Base-by-base conservation (phyloP, 169 alveolate species). In the Theileria annulata region DNA sequence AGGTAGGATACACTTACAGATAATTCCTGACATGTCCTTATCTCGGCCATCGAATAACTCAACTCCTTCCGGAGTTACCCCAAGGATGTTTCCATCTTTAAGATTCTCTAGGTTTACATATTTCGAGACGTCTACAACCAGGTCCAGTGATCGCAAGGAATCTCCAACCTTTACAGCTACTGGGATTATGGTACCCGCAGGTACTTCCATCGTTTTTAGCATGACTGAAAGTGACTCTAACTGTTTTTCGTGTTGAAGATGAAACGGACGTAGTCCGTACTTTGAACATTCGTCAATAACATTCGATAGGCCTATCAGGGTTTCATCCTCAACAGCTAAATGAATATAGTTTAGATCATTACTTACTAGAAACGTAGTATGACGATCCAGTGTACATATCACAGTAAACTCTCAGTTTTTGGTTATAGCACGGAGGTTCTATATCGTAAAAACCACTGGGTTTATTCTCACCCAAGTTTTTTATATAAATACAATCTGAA, bases 391-490 rank as follows among this genome's bases (percentile, higher is more conserved):
- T 82, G 51, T 88, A 82, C 88, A 91, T 85, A 66, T 95, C 97
- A 75, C 97, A 95, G 87, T 87, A 95, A 19, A 88, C 97, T 67
- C 97, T 71, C 37, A 95, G 59, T 31, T 87, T 88, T 51, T 88
- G 85, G 23, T 84, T 88, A 10, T 95, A 79, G 42, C 97, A 95
- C 37, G 91, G 73, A 23, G 97, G 96, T 37, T 75, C 56, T 30
- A 94, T 88, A 78, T 89, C 91, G 80, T 95, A 95, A 82, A 94
- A 95, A 30, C 97, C 97, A 19, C 96, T 92, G 31, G 94, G 90
- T 0, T 92, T 89, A 27, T 77, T 88, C 59, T 94, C 95, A 56
- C 78, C 83, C 23, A 80, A 68, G n/a, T 79, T 90, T 74, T 92
- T 88, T 56, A 95, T 92, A 42, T 92, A 71, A 70, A 91, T 88